Evolutionary conservation across 306 rosid species (phyloP).

Genomic region (Gastrolobium bilobum): DNA sequence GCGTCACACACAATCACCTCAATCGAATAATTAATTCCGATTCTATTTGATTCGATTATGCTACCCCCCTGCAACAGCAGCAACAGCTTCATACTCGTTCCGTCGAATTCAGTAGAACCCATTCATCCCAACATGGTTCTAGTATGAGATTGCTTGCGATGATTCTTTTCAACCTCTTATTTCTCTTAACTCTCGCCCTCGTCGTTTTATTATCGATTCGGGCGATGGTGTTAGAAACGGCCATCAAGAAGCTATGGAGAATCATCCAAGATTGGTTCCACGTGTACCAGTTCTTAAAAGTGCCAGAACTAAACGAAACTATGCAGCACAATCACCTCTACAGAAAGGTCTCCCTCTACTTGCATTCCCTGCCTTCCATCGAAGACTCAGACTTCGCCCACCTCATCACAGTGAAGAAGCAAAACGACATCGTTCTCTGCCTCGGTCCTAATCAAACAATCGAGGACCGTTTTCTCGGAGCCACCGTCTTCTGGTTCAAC

Average conservation of each 20-base stretch:
- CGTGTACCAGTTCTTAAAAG: constrained; percentile 74
- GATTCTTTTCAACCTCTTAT: constrained; percentile 46
- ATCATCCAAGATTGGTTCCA: constrained; percentile 60
- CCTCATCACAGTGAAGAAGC: constrained; percentile 68
- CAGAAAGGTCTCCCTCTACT: constrained; percentile 62
- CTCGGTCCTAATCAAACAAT: constrained; percentile 67
- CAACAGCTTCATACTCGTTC: no score
- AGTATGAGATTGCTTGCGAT: constrained; percentile 1
- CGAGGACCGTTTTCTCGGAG: constrained; percentile 75
- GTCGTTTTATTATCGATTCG: constrained; percentile 46
- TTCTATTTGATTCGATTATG: no score
- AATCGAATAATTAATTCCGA: no score
- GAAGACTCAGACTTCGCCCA: constrained; percentile 76
- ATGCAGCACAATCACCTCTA: constrained; percentile 70
- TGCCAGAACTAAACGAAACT: constrained; percentile 72
- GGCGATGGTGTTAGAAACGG: constrained; percentile 58
- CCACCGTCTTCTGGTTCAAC: constrained; percentile 65
- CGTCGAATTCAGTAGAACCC: no score
- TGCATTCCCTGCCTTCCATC: constrained; percentile 69
- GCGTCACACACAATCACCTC: no score
- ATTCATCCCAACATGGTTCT: constrained; percentile 8
- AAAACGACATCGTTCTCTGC: constrained; percentile 68
- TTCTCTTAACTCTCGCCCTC: constrained; percentile 20
- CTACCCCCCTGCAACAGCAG: no score
- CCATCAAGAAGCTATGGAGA: constrained; percentile 66